A percentile compares a stretch with the other conserved stretches of the same genome.
These are phyloP conservation scores for Teunomyces gatunensis DNA, from an alignment of 805 yeast genomes.

Conservation along the genomic window DNA sequence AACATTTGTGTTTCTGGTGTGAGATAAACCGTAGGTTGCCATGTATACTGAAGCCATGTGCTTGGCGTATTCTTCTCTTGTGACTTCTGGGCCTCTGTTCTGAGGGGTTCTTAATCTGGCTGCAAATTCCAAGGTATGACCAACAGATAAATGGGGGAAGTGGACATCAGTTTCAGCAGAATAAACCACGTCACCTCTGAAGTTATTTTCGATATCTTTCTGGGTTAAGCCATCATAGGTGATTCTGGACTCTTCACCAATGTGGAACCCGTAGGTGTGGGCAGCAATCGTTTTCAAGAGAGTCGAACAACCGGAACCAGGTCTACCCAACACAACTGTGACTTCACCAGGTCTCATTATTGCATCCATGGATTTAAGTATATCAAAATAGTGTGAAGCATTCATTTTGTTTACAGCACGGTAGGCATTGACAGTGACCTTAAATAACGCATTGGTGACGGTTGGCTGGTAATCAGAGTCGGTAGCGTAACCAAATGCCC, in stretches of 20 bases:
- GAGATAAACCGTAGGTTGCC: slow-evolving; percentile 50
- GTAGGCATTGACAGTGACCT: slow-evolving; percentile 13
- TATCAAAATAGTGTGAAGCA: slow-evolving; percentile 27
- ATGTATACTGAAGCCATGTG: slow-evolving; percentile 19
- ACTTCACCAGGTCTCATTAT: slow-evolving; percentile 38
- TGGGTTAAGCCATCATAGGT: slow-evolving; percentile 35
- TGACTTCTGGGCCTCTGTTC: slow-evolving; percentile 31
- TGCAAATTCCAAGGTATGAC: slow-evolving; percentile 56
- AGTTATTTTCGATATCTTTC: slow-evolving; percentile 25
- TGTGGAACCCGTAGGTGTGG: slow-evolving; percentile 36
- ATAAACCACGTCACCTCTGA: slow-evolving; percentile 38
- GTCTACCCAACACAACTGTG: slow-evolving; percentile 42
- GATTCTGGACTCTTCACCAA: slow-evolving; percentile 30
- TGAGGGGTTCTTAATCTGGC: slow-evolving; percentile 47
- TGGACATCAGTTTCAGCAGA: slow-evolving; percentile 57
- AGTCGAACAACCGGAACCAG: slow-evolving; percentile 43
- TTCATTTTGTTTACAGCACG: slow-evolving; percentile 18
- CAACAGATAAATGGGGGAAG: slow-evolving; percentile 55
- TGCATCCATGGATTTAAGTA: slow-evolving; percentile 35
- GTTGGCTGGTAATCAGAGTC: slow-evolving; percentile 69
- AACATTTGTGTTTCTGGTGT: slow-evolving; percentile 57
- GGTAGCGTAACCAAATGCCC: slow-evolving; percentile 64
- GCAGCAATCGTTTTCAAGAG: slow-evolving; percentile 38
- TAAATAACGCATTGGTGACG: slow-evolving; percentile 41
- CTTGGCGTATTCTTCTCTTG: slow-evolving; percentile 22